These are phyloP conservation scores for Taphrina communis DNA, from an alignment of 1,139 yeast species.

Conservation along the genomic window DNA sequence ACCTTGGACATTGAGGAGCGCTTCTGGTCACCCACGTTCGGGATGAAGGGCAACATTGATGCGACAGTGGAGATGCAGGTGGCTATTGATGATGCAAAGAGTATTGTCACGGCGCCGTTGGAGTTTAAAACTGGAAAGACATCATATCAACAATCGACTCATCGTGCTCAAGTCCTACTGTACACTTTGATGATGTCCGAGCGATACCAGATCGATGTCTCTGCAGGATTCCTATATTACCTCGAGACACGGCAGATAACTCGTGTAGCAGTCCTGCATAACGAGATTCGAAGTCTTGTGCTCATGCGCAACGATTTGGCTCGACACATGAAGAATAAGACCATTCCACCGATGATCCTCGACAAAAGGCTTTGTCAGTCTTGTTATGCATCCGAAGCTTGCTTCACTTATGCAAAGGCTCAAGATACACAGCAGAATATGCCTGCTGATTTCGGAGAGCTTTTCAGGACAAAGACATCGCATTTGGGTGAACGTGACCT, in stretches of 20 bases:
- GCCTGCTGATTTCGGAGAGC: conserved; percentile 52
- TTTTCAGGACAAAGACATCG: conserved; percentile 58
- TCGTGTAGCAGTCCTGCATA: conserved; percentile 52
- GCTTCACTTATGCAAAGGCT: conserved; percentile 66
- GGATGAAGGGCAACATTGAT: conserved; percentile 89
- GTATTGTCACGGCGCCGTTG: conserved; percentile 59
- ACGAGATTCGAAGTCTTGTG: conserved; percentile 68
- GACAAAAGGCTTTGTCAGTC: conserved; percentile 66
- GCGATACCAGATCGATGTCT: conserved; percentile 66
- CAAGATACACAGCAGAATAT: conserved; percentile 63
- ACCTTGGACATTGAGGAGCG: conserved; percentile 87
- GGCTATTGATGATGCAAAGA: conserved; percentile 42
- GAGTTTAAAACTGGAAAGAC: conserved; percentile 84
- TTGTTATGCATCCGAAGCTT: conserved; percentile 66
- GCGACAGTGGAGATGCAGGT: conserved; percentile 74
- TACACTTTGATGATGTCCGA: conserved; percentile 81
- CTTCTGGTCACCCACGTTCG: conserved; percentile 88
- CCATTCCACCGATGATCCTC: conserved; percentile 65
- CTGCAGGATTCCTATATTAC: conserved; percentile 73
- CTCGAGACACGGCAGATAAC: conserved; percentile 66
- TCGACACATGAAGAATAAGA: conserved; percentile 57
- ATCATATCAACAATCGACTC: conserved; percentile 61
- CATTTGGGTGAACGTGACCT: conserved; percentile 60
- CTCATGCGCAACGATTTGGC: conserved; percentile 77
- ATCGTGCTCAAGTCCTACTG: conserved; percentile 86